These are phyloP conservation scores for Colletotrichum sp. DNA, from an alignment of 2,329 filamentous ascomycete species.

Conservation along the genomic window DNA sequence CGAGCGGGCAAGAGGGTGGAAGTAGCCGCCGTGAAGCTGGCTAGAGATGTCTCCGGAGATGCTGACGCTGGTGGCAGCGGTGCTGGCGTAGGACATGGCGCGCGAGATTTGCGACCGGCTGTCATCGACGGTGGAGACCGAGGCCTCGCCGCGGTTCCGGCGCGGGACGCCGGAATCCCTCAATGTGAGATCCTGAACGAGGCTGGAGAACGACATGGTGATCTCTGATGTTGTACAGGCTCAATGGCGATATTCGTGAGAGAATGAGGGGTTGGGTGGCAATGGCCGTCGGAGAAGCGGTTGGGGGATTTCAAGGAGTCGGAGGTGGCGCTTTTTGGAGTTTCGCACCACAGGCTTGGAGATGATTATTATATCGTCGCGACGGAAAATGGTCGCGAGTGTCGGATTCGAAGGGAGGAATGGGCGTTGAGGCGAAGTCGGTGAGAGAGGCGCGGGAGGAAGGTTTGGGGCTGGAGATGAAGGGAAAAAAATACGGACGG, in stretches of 20 bases:
- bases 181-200: conserved; percentile 68
- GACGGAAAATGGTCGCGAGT: background rate
- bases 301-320: background rate
- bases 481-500: background rate
- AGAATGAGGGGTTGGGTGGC: background rate
- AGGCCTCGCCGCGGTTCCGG: conserved; percentile 50
- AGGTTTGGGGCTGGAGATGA: background rate
- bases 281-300: background rate
- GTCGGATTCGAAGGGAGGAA: background rate
- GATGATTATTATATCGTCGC: background rate
- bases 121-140: conserved; percentile 64
- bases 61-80: conserved; percentile 71
- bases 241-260: background rate
- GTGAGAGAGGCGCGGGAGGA: background rate
- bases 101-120: conserved; percentile 65
- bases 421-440: background rate
- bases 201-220: conserved; percentile 70
- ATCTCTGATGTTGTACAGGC: background rate
- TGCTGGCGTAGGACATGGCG: conserved; percentile 71
- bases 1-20: conserved; percentile 76
- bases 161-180: conserved; percentile 57
- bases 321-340: background rate
- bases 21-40: conserved; percentile 83
- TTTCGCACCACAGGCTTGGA: background rate
- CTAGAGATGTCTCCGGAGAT: conserved; percentile 79